Evolutionary conservation across 2,329 filamentous ascomycete species (phyloP).

Genomic region (Lasiodiplodia theobromae): DNA sequence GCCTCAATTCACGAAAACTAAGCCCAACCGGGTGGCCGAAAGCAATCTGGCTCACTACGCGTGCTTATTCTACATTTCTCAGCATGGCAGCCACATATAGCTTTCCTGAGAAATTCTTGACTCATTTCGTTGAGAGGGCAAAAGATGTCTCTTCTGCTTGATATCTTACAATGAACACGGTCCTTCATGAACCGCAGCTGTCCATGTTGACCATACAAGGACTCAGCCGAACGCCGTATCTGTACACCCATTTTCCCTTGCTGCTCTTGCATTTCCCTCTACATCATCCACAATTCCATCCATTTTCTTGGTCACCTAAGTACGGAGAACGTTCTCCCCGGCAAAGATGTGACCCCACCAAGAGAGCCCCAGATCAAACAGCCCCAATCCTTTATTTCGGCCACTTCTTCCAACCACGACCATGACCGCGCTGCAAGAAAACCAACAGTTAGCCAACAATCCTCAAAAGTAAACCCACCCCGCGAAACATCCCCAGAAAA

Average conservation of each 20-base stretch:
- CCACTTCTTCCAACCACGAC: conserved; percentile 77
- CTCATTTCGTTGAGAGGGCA: conserved; percentile 3
- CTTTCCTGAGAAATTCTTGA: not conserved
- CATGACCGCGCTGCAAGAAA: conserved; percentile 68
- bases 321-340: not conserved
- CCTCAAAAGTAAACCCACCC: conserved; percentile 25
- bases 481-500: not conserved
- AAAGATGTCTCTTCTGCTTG: conserved; percentile 9
- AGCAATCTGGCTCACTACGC: not conserved
- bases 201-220: not conserved
- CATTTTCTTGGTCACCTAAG: not conserved
- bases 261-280: not conserved
- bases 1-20: not conserved
- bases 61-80: not conserved
- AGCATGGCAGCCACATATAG: not conserved
- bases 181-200: no score
- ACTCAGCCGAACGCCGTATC: conserved; percentile 15
- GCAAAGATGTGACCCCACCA: not conserved
- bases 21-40: not conserved
- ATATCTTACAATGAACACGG: conserved; percentile 10
- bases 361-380: not conserved
- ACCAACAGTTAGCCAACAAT: conserved; percentile 44
- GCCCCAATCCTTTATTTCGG: conserved; percentile 57
- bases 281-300: not conserved
- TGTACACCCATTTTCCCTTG: conserved; percentile 11